Percentiles rank a stretch among this genome's conserved stretches.
phyloP scores from a whole-genome alignment of 768 basidiomycete species.

The Clitopilus hobsonii region DNA sequence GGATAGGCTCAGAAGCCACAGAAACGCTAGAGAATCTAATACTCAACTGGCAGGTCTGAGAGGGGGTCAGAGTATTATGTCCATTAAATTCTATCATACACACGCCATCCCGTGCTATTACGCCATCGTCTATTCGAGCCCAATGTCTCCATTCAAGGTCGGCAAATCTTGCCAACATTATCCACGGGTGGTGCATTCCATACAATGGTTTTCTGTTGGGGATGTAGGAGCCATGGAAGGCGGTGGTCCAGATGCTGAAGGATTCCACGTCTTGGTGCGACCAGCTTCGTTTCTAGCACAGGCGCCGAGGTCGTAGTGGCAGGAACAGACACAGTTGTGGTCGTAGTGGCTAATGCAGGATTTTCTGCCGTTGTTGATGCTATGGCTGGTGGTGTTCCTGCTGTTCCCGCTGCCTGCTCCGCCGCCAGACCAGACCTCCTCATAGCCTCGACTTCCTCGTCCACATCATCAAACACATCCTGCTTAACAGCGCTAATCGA shows the following conservation, averaged over 20 bases:
- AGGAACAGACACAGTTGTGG: conserved; percentile 1
- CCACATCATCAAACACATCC: conserved; percentile 85
- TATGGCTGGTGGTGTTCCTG: conserved; percentile 20
- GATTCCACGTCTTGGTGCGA: conserved; percentile 33
- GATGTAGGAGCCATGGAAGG: conserved; percentile 54
- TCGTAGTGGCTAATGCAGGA: conserved; percentile 4
- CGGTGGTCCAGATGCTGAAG: conserved; percentile 37
- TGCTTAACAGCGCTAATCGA: conserved; percentile 93
- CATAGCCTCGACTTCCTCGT: conserved; percentile 67
- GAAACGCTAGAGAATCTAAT: background rate
- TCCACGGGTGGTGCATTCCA: conserved; percentile 75
- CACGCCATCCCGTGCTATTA: background rate
- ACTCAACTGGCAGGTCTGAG: background rate
- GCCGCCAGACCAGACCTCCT: conserved; percentile 24
- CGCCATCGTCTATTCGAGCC: background rate
- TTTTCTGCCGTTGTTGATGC: conserved; percentile 14
- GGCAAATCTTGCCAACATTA: conserved; percentile 41
- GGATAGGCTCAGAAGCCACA: background rate
- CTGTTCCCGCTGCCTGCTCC: conserved; percentile 22
- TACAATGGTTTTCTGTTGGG: conserved; percentile 56
- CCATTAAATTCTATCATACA: background rate
- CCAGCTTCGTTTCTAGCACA: conserved; percentile 1
- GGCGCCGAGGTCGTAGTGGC: background rate
- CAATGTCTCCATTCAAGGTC: conserved; percentile 2
- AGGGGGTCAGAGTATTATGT: background rate